Percentiles rank a stretch among this genome's conserved stretches.
phyloP scores from a whole-genome alignment of 805 yeast genomes.

The Myxozyma neotropica region DNA sequence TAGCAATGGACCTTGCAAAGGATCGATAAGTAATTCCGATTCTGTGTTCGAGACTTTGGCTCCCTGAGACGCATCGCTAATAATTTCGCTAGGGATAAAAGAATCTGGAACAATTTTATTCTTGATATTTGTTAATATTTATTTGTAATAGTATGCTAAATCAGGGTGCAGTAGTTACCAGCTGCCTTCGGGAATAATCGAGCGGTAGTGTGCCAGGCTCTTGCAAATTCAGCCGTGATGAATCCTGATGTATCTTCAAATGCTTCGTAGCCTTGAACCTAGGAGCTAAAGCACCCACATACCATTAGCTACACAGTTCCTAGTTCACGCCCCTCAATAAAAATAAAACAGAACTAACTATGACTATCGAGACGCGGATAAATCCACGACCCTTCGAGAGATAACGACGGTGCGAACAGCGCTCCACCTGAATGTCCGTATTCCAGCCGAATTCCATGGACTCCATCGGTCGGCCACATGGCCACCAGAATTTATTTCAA shows the following conservation, averaged over 20 bases:
- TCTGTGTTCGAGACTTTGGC: neutral
- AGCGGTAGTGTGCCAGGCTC: constrained; percentile 22
- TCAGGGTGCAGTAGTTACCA: constrained; percentile 14
- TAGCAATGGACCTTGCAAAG: constrained; percentile 9
- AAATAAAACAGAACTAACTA: constrained; percentile 29
- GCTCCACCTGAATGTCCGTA: constrained; percentile 50
- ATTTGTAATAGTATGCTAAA: neutral
- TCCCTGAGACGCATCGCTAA: constrained; percentile 4
- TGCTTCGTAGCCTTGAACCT: constrained; percentile 10
- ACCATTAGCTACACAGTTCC: neutral
- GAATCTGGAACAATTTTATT: constrained; percentile 16
- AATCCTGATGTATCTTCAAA: constrained; percentile 4
- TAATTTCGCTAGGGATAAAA: constrained; percentile 18
- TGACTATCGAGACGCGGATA: constrained; percentile 40
- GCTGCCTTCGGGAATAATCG: constrained; percentile 21
- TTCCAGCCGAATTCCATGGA: constrained; percentile 47
- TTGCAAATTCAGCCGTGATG: constrained; percentile 2
- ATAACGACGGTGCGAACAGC: constrained; percentile 31
- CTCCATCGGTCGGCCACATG: constrained; percentile 49
- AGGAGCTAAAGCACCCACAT: neutral
- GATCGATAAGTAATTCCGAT: neutral
- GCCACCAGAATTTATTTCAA: no score
- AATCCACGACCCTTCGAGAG: constrained; percentile 34
- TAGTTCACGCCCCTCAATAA: constrained; percentile 12
- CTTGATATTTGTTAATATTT: neutral